Evolutionary conservation across 1,284 basidiomycete genomes (phyloP), one percentile per base, ranked within the genome.

Genomic region (Mycosarcoma maydis): DNA sequence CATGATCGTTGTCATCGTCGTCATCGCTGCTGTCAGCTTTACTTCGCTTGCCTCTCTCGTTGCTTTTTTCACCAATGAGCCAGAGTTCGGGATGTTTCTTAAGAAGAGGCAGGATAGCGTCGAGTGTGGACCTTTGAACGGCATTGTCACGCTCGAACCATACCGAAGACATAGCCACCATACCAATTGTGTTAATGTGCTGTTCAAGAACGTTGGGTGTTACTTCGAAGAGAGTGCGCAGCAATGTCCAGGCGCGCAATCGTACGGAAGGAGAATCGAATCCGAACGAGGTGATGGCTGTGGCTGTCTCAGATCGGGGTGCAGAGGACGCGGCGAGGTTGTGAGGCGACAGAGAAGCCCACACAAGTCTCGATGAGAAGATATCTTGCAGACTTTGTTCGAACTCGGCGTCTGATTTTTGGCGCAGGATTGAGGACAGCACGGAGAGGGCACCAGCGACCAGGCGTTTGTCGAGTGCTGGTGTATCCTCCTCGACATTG

Each of bases 401-500:
- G 29, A 61, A 22, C 7, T 60, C 49, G 16, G 50, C 4, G 4
- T 24, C 22, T 1, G 64, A 41, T 13, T 64, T 29, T 20, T 55
- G 43, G 16, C 40, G 36, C 13, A 76, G 26, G 43, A 74, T 36
- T 41, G 68, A 67, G 2, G 50, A 48, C 0, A 81, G 46, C 11
- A 64, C 67, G 1, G 77, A 76, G 2, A 80, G 55, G 9, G 75
- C 75, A 16, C 75, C 77, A 1, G 76, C 73, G 7, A 75, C 77
- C 22, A 81, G 69, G 19, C 80, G 66, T 22, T 71, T 72, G 51
- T 80, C 75, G 9, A 77, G 73, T 5, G 72, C 77, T 7, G 72
- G 64, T 3, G 55, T 64, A 32, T 75, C 76, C 43, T 81, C 80
- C 32, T 81, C 80, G 23, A 81, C 70, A 19, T 79, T 78, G 22